A percentile compares a stretch with the other conserved stretches of the same genome.
Conservation (phyloP, 2,329 filamentous ascomycete species). For the Pseudogymnoascus sp. region DNA sequence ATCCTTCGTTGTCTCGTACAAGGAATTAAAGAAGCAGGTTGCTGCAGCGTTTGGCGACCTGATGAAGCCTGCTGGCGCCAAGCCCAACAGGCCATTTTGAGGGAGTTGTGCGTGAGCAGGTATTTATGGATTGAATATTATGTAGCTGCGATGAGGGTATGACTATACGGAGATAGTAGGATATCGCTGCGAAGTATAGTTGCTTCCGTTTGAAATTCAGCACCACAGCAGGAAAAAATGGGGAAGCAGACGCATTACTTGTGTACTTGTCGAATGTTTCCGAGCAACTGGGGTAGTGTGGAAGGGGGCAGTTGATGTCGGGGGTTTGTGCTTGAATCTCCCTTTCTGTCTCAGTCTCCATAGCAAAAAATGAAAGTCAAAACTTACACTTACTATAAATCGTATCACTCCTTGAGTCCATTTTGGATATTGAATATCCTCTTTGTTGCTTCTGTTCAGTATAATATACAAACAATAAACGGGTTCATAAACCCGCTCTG, state of each 20-base stretch:
- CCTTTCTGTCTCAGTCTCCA: not conserved
- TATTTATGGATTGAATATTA: conserved; percentile 7
- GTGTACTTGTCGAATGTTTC: not conserved
- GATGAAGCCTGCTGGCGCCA: conserved; percentile 16
- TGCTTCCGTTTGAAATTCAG: conserved; percentile 2
- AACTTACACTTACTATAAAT: not conserved
- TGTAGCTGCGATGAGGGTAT: not conserved
- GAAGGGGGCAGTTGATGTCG: not conserved
- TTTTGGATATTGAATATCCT: not conserved
- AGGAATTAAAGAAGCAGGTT: conserved; percentile 69
- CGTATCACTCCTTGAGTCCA: not conserved
- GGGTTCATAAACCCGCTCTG: not conserved
- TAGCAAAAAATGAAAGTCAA: conserved; percentile 7
- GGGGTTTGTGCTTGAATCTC: not conserved
- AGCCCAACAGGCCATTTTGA: conserved; percentile 2
- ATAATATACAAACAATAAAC: not conserved
- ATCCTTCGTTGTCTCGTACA: conserved; percentile 80
- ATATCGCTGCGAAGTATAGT: not conserved
- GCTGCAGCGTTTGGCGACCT: conserved; percentile 52
- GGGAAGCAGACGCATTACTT: not conserved
- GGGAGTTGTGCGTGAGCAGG: not conserved
- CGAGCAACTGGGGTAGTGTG: not conserved
- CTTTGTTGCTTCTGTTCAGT: not conserved
- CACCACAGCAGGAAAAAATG: not conserved
- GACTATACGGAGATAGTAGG: not conserved